These are phyloP conservation scores for Evansstolkia leycettana DNA, from an alignment of 495 filamentous ascomycete species.

Conservation along the genomic window DNA sequence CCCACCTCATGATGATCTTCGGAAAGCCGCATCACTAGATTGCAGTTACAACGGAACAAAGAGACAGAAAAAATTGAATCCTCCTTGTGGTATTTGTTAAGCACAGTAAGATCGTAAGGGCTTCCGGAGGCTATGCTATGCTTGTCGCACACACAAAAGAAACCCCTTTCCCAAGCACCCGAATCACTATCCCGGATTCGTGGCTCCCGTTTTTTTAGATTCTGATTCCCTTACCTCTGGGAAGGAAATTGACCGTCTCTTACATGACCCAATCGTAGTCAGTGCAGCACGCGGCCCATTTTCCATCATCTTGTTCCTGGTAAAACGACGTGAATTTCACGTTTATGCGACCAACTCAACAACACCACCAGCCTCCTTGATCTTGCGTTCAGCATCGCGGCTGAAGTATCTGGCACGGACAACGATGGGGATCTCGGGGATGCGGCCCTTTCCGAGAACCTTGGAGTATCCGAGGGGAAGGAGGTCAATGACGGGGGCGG, in stretches of 20 bases:
- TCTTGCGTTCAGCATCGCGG: conserved; percentile 85
- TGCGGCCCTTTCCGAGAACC: conserved; percentile 82
- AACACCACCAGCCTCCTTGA: conserved; percentile 84
- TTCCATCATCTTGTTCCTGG: conserved; percentile 21
- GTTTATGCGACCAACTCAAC: conserved; percentile 82
- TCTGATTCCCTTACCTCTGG: conserved; percentile 19
- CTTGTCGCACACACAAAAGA: conserved; percentile 25
- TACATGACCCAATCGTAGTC: conserved; percentile 22
- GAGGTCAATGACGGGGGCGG: conserved; percentile 85
- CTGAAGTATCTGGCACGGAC: conserved; percentile 82
- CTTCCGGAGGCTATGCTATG: conserved; percentile 31
- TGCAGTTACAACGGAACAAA: neutral
- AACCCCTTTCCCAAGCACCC: conserved; percentile 20
- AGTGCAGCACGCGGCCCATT: conserved; percentile 23
- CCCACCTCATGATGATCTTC: too few relatives aligned
- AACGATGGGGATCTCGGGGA: conserved; percentile 75
- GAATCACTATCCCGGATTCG: conserved; percentile 9
- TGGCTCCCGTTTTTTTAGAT: conserved; percentile 10
- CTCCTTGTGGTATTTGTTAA: conserved; percentile 32
- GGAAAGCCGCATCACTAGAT: conserved; percentile 2
- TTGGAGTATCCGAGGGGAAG: conserved; percentile 86
- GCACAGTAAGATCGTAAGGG: conserved; percentile 32
- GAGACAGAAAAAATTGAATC: conserved; percentile 11
- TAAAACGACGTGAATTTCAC: conserved; percentile 22
- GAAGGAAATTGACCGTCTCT: conserved; percentile 11